These are phyloP conservation scores for Hondaea fermentalgiana DNA, from an alignment of 108 stramenopile species.

Conservation along the genomic window DNA sequence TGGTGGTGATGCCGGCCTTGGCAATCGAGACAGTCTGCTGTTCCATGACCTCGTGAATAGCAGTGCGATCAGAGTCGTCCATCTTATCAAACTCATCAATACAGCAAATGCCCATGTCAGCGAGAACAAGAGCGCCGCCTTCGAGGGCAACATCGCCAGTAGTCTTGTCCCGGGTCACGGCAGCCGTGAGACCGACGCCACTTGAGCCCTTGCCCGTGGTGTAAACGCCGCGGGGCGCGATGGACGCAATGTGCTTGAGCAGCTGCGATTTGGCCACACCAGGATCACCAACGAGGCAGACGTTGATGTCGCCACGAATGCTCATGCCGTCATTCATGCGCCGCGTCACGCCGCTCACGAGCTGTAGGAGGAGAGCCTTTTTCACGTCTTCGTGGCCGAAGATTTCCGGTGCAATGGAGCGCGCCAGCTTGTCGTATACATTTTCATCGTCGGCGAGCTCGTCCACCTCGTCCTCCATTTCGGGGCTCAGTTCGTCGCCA, in stretches of 20 bases:
- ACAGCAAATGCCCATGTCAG: slow-evolving; percentile 92
- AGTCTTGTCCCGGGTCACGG: slow-evolving; percentile 77
- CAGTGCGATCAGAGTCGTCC: slow-evolving; percentile 90
- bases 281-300: slow-evolving; percentile 97
- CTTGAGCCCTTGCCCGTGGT: slow-evolving; percentile 96
- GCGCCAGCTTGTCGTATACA: slow-evolving; percentile 49
- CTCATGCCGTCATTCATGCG: slow-evolving; percentile 85
- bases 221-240: slow-evolving; percentile 94
- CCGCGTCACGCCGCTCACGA: slow-evolving; percentile 86
- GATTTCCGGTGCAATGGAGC: slow-evolving; percentile 91
- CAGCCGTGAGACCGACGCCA: slow-evolving; percentile 95
- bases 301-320: slow-evolving; percentile 92
- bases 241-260: slow-evolving; percentile 83
- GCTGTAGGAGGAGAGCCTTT: slow-evolving; percentile 78
- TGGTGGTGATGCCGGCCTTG: slow-evolving; percentile 97
- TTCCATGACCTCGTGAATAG: slow-evolving; percentile 99
- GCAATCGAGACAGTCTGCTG: slow-evolving; percentile 96
- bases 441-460: slow-evolving; percentile 33
- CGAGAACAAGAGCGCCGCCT: slow-evolving; percentile 95
- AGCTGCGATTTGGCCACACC: slow-evolving; percentile 98
- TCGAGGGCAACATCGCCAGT: slow-evolving; percentile 95
- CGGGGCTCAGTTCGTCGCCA: slow-evolving; percentile 48
- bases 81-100: slow-evolving; percentile 99
- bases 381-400: slow-evolving; percentile 97
- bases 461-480: slow-evolving; percentile 50